Base-by-base conservation (phyloP, 2,329 filamentous ascomycete genomes). In the Talaromyces sp. region DNA sequence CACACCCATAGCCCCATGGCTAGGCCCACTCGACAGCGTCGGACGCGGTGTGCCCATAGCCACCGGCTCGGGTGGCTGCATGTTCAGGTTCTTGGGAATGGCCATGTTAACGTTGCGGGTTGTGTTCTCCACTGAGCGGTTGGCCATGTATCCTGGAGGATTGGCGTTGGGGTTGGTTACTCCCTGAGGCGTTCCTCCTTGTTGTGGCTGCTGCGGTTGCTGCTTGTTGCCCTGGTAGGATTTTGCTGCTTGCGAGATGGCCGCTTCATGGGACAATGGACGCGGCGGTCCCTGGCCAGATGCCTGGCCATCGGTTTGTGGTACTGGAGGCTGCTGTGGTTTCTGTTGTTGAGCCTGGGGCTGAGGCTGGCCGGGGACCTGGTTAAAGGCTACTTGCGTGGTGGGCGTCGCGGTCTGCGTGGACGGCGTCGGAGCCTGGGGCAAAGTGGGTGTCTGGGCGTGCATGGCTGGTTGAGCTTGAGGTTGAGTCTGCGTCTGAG, bases 1-100 rank as follows among this genome's bases (percentile, higher is more conserved):
- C 56, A 95, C 88, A 58, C 92, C 92, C 58, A 89, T 89, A 0
- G 89, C 84, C 7, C 87, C 87, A 65, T 90, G 90, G 58, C 86
- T 88, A 19, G 86, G 83, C 25, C 92, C 92, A 56, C 89, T 89
- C 19, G 87, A 88, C 70, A 95, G 84, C 0, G 93, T 96, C n/a
- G 95, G 95, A 8, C 95, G 88, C 11, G 78, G 85, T 72, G 78
- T 85, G 65, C 77, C 85, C 87, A 93, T 88, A 11, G 83, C 75
- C 25, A 96, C 92, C 1, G 92, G 88, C 63, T 87, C 84, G 4
- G 91, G 91, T 51, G 88, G 82, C 58, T 86, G 82, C 7, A 88
- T 85, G 53, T 89, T 88, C 55, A 98, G 82, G 44, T 84, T 86
- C 75, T 96, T 96, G 2, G 92, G 88, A 56, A 96, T 96, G 0